Evolutionary conservation across 768 basidiomycete genomes (phyloP), one percentile per base, ranked within the genome.

Genomic region (Amylocystis lapponica): DNA sequence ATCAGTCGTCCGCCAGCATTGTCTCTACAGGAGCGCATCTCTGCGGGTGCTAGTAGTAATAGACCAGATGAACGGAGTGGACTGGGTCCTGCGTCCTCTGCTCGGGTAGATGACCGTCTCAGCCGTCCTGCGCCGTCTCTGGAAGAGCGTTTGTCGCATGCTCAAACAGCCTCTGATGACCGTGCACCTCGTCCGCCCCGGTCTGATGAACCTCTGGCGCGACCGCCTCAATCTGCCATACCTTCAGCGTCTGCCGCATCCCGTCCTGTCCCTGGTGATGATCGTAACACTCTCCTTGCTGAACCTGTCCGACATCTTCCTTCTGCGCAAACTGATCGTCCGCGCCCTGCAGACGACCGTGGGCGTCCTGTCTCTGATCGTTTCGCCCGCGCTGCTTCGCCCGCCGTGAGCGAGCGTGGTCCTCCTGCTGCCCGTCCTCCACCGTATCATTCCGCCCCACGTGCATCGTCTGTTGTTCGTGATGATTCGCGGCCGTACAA

Each of bases 11-110:
- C 23, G 8, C 54, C 49, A 10, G 45, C 51, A 1, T n/a, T n/a
- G n/a, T 50, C 49, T 22, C 49, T 61, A 0, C 58, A 59, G 23
- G 60, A 61, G 22, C 49, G 60, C 22, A 23, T 61, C 25, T 48
- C 52, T 26, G 21, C 34, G 19, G 47, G 48, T 32, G 31, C 43
- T 19, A 35, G 8, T 48, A 12, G 36, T 35, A 19, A 38, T 35
- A 16, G 48, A 39, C 49, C 30, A 23, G 45, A 46, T 21, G 45
- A 40, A 14, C 36, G 36, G 5, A n/a, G n/a, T 32, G 39, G 44
- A 22, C 17, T 31, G 27, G 43, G 46, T 23, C 49, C 48, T 25
- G 38, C 34, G 16, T 39, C 53, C 6, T 29, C 48, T 12, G 38
- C 57, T 30, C 51, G 46, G 16, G 31, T 53, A 1, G 57, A 58